These are phyloP conservation scores for Aspergillus fischeri DNA, from an alignment of 2,329 filamentous ascomycete genomes.

Conservation along the genomic window DNA sequence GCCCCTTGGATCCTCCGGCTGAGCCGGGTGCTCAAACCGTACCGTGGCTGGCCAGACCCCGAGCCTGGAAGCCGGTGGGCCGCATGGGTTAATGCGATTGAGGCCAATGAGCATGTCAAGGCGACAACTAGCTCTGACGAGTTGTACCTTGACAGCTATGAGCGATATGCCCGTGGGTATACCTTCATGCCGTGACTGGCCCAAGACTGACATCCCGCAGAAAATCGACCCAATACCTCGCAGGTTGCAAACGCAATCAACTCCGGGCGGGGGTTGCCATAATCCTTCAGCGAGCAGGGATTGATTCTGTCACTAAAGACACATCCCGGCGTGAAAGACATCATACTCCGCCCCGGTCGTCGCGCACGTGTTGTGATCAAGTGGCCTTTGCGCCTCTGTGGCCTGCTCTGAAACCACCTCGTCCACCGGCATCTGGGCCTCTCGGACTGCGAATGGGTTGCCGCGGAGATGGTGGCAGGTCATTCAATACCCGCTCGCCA, in stretches of 20 bases:
- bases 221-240: conserved; percentile 58
- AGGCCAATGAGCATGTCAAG: conserved; percentile 58
- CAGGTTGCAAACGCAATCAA: conserved; percentile 59
- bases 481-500: conserved; percentile 38
- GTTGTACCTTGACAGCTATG: conserved; percentile 64
- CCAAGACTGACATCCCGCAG: conserved; percentile 26
- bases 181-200: background rate
- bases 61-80: conserved; percentile 62
- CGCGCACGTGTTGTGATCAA: conserved; percentile 6
- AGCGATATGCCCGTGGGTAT: conserved; percentile 55
- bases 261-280: conserved; percentile 52
- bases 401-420: conserved; percentile 74
- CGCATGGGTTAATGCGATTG: conserved; percentile 67
- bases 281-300: background rate
- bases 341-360: background rate
- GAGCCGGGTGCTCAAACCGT: conserved; percentile 60
- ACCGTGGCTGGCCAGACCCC: conserved; percentile 63
- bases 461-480: conserved; percentile 34
- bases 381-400: conserved; percentile 54
- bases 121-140: conserved; percentile 65
- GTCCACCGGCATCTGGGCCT: conserved; percentile 72
- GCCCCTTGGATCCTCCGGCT: conserved; percentile 71
- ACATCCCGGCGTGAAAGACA: background rate
- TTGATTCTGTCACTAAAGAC: background rate
- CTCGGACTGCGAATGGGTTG: conserved; percentile 69